Conservation (phyloP, 2,329 filamentous ascomycete species). For the Helotiales sp. region DNA sequence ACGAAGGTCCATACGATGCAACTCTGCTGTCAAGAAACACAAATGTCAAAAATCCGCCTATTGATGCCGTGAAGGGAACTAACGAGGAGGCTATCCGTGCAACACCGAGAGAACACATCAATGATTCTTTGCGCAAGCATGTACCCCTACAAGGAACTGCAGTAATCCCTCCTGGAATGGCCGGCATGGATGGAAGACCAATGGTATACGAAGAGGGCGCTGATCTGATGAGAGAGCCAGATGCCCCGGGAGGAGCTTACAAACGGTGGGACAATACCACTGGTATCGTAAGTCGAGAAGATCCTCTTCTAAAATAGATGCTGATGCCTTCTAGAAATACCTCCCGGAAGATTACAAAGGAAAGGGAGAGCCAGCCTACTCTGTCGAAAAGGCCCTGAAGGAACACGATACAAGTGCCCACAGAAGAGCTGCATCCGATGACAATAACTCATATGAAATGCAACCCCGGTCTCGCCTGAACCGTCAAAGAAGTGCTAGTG, state of each 20-base stretch:
- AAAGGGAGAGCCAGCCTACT: constrained; percentile 76
- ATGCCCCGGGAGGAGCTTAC: constrained; percentile 71
- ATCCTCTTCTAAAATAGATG: background rate
- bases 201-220: constrained; percentile 85
- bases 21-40: constrained; percentile 73
- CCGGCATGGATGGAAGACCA: constrained; percentile 65
- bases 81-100: constrained; percentile 79
- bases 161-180: constrained; percentile 69
- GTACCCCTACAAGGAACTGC: constrained; percentile 81
- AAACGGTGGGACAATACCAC: constrained; percentile 72
- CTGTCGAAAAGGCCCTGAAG: constrained; percentile 67
- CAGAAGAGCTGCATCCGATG: constrained; percentile 27
- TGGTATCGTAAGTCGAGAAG: constrained; percentile 59
- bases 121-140: constrained; percentile 71
- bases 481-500: constrained; percentile 48
- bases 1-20: constrained; percentile 88
- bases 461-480: constrained; percentile 37
- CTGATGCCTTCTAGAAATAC: constrained; percentile 53
- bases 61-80: constrained; percentile 72
- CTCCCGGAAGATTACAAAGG: constrained; percentile 77
- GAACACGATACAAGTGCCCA: constrained; percentile 48
- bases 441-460: constrained; percentile 50
- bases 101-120: constrained; percentile 75
- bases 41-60: constrained; percentile 61
- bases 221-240: constrained; percentile 76